These are phyloP conservation scores for Bryoglossum gracile DNA, from an alignment of 495 filamentous ascomycete species.

Conservation along the genomic window DNA sequence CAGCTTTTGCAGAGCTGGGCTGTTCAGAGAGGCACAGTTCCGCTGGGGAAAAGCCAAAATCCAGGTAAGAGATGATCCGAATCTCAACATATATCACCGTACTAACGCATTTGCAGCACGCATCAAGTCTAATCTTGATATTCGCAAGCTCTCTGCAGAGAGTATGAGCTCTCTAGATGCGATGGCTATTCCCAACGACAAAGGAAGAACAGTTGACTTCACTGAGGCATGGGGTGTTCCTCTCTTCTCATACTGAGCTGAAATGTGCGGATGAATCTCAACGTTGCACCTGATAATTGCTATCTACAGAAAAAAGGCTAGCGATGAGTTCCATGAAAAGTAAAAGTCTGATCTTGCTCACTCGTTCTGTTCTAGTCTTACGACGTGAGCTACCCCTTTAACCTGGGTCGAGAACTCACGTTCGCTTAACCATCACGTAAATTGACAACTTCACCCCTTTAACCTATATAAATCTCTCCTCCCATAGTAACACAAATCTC, in stretches of 20 bases:
- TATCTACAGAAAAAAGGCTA: too few relatives aligned
- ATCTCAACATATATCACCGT: background rate
- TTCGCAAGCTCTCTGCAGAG: slow-evolving; percentile 27
- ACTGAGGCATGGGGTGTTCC: slow-evolving; percentile 2
- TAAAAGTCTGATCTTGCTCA: too few relatives aligned
- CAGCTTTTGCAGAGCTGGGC: slow-evolving; percentile 22
- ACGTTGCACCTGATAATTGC: too few relatives aligned
- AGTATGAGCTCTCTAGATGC: slow-evolving; percentile 26
- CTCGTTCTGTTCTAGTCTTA: too few relatives aligned
- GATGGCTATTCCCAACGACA: slow-evolving; percentile 6
- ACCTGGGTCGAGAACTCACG: too few relatives aligned
- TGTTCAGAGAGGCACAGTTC: slow-evolving; percentile 24
- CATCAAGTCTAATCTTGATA: slow-evolving; percentile 21
- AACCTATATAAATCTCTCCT: too few relatives aligned
- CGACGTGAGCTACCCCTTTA: too few relatives aligned
- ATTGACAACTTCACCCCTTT: too few relatives aligned
- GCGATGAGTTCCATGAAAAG: too few relatives aligned
- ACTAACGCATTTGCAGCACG: slow-evolving; percentile 19
- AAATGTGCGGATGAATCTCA: too few relatives aligned
- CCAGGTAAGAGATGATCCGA: slow-evolving; percentile 12
- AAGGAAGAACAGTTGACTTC: slow-evolving; percentile 8
- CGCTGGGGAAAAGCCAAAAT: slow-evolving; percentile 31
- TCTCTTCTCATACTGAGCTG: background rate
- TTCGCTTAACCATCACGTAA: too few relatives aligned
- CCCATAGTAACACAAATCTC: too few relatives aligned